Conservation (phyloP, 108 stramenopile genomes). For the Craspedostauros australis region DNA sequence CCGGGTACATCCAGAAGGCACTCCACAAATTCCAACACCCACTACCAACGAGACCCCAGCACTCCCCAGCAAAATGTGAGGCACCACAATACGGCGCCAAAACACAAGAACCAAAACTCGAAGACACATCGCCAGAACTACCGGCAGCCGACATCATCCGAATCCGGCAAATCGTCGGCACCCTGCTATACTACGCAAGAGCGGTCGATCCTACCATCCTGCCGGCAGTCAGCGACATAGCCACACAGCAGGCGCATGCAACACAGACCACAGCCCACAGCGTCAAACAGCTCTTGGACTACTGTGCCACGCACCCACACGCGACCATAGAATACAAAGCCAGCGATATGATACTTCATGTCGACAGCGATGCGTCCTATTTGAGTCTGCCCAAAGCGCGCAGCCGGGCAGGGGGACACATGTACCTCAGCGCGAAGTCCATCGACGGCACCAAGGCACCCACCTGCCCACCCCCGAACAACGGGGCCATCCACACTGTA, state of each 20-base stretch:
- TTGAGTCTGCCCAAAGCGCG: constrained; percentile 25
- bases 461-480: constrained; percentile 9
- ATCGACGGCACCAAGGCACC: not conserved
- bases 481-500: too few species aligned
- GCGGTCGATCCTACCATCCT: constrained; percentile 33
- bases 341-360: constrained; percentile 33
- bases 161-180: constrained; percentile 34
- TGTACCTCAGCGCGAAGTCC: constrained; percentile 2
- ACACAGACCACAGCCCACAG: too few species aligned
- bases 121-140: constrained; percentile 13
- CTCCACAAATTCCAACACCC: constrained; percentile 27
- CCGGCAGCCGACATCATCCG: constrained; percentile 10
- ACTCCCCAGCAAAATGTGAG: constrained; percentile 26
- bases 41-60: constrained; percentile 21
- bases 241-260: constrained; percentile 22
- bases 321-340: constrained; percentile 26
- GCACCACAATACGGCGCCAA: constrained; percentile 33
- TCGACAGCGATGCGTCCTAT: constrained; percentile 34
- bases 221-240: constrained; percentile 10
- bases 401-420: constrained; percentile 24
- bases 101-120: constrained; percentile 21
- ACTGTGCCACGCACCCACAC: constrained; percentile 37
- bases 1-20: constrained; percentile 31
- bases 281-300: constrained; percentile 46
- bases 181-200: constrained; percentile 33